Conservation (phyloP, 2,329 filamentous ascomycete genomes). For the Moelleriella libera region DNA sequence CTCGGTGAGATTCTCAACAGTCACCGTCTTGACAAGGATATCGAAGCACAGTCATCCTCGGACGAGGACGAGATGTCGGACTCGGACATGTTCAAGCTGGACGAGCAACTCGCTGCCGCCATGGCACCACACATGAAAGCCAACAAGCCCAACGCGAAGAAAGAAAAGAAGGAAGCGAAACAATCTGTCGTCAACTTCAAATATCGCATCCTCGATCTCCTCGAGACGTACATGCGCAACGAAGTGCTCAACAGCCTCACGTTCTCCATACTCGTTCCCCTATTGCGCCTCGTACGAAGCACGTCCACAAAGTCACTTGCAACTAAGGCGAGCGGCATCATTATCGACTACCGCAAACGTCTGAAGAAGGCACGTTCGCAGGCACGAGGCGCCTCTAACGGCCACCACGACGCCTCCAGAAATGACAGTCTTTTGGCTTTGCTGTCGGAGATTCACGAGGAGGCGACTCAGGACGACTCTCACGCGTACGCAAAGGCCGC, state of each 20-base stretch:
- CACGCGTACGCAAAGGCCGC: constrained; percentile 62
- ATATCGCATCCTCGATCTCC: constrained; percentile 75
- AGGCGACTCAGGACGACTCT: constrained; percentile 48
- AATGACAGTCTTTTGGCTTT: constrained; percentile 34
- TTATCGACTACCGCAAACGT: constrained; percentile 58
- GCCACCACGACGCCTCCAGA: constrained; percentile 16
- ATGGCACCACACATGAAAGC: constrained; percentile 63
- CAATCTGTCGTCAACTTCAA: constrained; percentile 91
- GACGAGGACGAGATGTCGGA: constrained; percentile 81
- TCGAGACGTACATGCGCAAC: constrained; percentile 73
- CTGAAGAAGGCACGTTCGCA: constrained; percentile 39
- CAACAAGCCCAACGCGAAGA: constrained; percentile 50
- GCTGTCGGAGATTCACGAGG: constrained; percentile 53
- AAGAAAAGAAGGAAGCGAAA: constrained; percentile 76
- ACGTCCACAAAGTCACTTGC: constrained; percentile 64
- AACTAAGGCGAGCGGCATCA: constrained; percentile 56
- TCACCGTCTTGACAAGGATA: constrained; percentile 46
- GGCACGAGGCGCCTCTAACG: constrained; percentile 10
- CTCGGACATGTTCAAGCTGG: constrained; percentile 85
- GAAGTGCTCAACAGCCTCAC: constrained; percentile 55
- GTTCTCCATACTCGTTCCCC: constrained; percentile 57
- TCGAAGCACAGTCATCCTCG: constrained; percentile 39
- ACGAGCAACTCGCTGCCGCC: constrained; percentile 69
- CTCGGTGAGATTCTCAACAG: constrained; percentile 68
- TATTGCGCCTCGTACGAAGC: constrained; percentile 63